phyloP scores from a whole-genome alignment of 2,329 filamentous ascomycete species.

The Pseudocercospora fijiensis region DNA sequence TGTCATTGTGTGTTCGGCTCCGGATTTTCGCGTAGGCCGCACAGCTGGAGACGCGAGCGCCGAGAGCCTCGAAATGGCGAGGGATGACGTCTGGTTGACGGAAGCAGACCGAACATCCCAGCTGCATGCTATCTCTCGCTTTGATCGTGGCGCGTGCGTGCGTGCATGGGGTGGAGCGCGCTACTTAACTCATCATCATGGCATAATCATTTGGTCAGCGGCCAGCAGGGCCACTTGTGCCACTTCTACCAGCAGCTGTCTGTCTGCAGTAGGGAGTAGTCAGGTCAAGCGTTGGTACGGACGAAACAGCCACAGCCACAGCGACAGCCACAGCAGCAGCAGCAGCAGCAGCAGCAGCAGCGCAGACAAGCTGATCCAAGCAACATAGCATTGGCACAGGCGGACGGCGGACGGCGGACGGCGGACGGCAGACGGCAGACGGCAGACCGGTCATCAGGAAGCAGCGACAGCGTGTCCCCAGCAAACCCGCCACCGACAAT shows the following conservation, averaged over 20 bases:
- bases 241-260: background rate
- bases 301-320: background rate
- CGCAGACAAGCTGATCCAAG: background rate
- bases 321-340: background rate
- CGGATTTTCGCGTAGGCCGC: slow-evolving; percentile 2
- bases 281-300: background rate
- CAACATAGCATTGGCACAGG: background rate
- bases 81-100: background rate
- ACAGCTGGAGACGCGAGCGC: background rate
- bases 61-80: no score
- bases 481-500: background rate
- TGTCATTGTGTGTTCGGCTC: background rate
- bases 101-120: background rate
- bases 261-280: background rate
- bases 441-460: no score
- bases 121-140: background rate
- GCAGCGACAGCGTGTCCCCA: no score
- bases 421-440: no score
- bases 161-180: slow-evolving; percentile 4
- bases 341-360: background rate
- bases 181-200: slow-evolving; percentile 2
- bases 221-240: background rate
- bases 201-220: slow-evolving; percentile 5
- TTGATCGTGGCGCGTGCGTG: background rate
- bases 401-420: no score